phyloP scores from a whole-genome alignment of 352 stramenopile species.

The Globisporangium cylindrosporum region DNA sequence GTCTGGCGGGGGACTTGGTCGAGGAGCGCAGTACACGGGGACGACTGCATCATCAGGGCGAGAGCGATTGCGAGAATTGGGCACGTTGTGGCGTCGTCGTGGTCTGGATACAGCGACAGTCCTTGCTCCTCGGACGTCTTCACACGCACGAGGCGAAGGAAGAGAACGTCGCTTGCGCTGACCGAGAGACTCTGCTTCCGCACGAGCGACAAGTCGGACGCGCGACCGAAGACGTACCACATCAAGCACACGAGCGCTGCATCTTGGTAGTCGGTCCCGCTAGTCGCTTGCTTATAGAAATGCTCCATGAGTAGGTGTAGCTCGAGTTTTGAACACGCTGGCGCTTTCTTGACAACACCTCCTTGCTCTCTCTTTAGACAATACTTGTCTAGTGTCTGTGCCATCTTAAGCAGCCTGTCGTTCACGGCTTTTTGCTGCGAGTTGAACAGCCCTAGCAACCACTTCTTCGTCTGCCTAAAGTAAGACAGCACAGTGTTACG shows the following conservation, averaged over 20 bases:
- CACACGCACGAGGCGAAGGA: constrained; percentile 28
- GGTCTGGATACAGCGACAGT: constrained; percentile 28
- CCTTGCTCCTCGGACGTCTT: constrained; percentile 32
- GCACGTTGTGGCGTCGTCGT: too few relatives aligned
- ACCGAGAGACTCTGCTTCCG: constrained; percentile 26
- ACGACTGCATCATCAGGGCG: constrained; percentile 19
- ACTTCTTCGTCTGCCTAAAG: constrained; percentile 4
- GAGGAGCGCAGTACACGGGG: constrained; percentile 13
- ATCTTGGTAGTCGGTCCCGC: too few relatives aligned
- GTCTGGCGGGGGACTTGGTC: constrained; percentile 21
- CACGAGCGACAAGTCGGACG: neutral
- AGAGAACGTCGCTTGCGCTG: constrained; percentile 19
- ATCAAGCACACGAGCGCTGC: too few relatives aligned
- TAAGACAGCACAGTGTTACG: neutral
- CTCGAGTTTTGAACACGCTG: neutral
- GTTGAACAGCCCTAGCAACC: neutral
- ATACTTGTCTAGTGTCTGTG: neutral
- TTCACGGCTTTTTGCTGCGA: neutral
- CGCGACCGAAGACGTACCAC: too few relatives aligned
- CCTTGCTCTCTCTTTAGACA: neutral
- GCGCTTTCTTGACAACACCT: neutral
- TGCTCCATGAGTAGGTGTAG: neutral
- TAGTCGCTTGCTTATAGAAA: constrained; percentile 5
- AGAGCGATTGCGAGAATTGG: constrained; percentile 19
- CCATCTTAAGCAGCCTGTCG: neutral